phyloP scores from a whole-genome alignment of 257 asterid genomes.

The Paulownia fortunei region DNA sequence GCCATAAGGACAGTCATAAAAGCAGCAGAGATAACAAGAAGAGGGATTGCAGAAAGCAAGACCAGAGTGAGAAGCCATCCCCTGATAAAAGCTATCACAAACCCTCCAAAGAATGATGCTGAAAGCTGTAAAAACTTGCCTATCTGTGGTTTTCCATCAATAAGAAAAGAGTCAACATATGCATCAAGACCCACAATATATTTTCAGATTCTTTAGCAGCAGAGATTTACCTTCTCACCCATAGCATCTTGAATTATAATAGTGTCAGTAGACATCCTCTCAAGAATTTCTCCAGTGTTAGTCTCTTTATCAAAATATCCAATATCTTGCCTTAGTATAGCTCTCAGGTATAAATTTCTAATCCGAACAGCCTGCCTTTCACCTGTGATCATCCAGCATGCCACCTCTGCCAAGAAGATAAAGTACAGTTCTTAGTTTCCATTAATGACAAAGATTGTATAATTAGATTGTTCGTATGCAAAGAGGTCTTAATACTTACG shows the following conservation, averaged over 20 bases:
- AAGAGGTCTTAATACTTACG: constrained; percentile 43
- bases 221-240: constrained; percentile 65
- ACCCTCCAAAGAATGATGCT: constrained; percentile 63
- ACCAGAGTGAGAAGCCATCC: constrained; percentile 76
- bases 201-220: not conserved
- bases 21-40: constrained; percentile 54
- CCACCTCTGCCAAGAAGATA: constrained; percentile 51
- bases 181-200: not conserved
- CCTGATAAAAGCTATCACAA: constrained; percentile 52
- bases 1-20: constrained; percentile 49
- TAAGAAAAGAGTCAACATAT: not conserved
- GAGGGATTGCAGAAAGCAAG: constrained; percentile 63
- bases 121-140: constrained; percentile 66
- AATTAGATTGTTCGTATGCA: not conserved
- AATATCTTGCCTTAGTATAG: constrained; percentile 67
- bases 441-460: not conserved
- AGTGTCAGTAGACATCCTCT: constrained; percentile 60
- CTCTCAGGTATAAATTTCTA: constrained; percentile 51
- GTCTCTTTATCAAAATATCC: constrained; percentile 67
- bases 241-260: constrained; percentile 65
- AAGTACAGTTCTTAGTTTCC: not conserved
- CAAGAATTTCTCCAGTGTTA: constrained; percentile 57
- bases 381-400: constrained; percentile 77
- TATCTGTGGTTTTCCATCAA: constrained; percentile 40
- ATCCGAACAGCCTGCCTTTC: constrained; percentile 76